Conservation (phyloP, 805 yeast genomes). For the Saccharomycopsis amapae region DNA sequence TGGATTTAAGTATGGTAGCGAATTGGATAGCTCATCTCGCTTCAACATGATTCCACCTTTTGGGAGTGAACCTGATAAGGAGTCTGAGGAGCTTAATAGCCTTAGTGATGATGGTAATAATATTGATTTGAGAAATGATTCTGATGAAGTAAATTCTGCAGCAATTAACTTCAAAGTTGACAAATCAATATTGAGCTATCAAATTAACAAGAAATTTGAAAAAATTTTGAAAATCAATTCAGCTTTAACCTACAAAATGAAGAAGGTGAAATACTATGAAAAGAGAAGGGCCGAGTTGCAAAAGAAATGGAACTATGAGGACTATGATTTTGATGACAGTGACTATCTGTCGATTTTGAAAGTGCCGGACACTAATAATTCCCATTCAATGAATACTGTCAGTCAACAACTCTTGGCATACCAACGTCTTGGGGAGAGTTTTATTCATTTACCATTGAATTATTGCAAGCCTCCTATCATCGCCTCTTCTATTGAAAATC, state of each 20-base stretch:
- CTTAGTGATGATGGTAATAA: not conserved
- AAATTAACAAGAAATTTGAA: constrained; percentile 19
- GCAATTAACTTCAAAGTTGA: constrained; percentile 12
- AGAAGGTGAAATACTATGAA: constrained; percentile 26
- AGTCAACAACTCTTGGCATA: not conserved
- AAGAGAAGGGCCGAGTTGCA: constrained; percentile 25
- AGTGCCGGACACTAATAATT: constrained; percentile 1
- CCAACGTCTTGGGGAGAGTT: constrained; percentile 7
- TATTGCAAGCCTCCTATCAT: constrained; percentile 16
- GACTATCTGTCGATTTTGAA: constrained; percentile 22
- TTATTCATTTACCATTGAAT: constrained; percentile 20
- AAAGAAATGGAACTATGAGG: constrained; percentile 39
- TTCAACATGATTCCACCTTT: not conserved
- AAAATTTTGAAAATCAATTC: constrained; percentile 18
- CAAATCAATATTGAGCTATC: constrained; percentile 8
- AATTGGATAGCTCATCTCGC: no score
- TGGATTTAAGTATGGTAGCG: constrained; percentile 8
- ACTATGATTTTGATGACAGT: constrained; percentile 27
- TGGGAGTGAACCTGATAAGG: not conserved
- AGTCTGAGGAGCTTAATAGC: not conserved
- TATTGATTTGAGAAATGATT: constrained; percentile 2
- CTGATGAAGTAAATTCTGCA: not conserved
- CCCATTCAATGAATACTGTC: not conserved
- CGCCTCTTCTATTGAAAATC: constrained; percentile 14
- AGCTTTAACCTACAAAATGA: constrained; percentile 20